A percentile compares a stretch with the other conserved stretches of the same genome.
Conservation (phyloP, 2,329 filamentous ascomycete species). For the Beauveria asiatica region DNA sequence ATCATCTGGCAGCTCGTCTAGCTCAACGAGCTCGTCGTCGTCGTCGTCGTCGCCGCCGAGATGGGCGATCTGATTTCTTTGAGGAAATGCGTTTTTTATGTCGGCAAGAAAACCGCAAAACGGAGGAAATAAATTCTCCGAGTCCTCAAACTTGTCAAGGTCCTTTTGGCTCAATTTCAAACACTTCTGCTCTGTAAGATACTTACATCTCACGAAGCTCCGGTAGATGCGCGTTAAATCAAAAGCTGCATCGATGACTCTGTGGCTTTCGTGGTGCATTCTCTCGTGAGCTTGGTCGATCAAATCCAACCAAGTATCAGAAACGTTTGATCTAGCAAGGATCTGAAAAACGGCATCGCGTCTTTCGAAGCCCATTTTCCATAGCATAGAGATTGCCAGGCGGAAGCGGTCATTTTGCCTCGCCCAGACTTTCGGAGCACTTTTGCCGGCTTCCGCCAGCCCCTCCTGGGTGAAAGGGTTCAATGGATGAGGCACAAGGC, state of each 20-base stretch:
- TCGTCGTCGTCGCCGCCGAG: constrained; percentile 16
- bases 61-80: constrained; percentile 25
- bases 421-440: constrained; percentile 15
- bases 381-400: constrained; percentile 23
- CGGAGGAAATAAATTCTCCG: constrained; percentile 11
- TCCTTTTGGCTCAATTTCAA: constrained; percentile 14
- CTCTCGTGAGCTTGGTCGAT: neutral
- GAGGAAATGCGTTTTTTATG: constrained; percentile 22
- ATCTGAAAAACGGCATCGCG: constrained; percentile 20
- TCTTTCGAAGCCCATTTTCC: constrained; percentile 14
- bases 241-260: constrained; percentile 15
- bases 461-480: neutral
- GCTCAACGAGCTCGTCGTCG: constrained; percentile 16
- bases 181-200: constrained; percentile 17
- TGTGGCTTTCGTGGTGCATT: neutral
- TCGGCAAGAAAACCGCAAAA: constrained; percentile 22
- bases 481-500: neutral
- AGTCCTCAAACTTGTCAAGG: constrained; percentile 13
- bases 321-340: neutral
- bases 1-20: constrained; percentile 15
- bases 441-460: constrained; percentile 8
- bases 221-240: constrained; percentile 25
- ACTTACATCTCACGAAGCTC: constrained; percentile 20
- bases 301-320: neutral
- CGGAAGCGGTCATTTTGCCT: constrained; percentile 16